Evolutionary conservation across 2,329 filamentous ascomycete genomes (phyloP), one percentile per base, ranked within the genome.

Genomic region (Aspergillus vadensis): DNA sequence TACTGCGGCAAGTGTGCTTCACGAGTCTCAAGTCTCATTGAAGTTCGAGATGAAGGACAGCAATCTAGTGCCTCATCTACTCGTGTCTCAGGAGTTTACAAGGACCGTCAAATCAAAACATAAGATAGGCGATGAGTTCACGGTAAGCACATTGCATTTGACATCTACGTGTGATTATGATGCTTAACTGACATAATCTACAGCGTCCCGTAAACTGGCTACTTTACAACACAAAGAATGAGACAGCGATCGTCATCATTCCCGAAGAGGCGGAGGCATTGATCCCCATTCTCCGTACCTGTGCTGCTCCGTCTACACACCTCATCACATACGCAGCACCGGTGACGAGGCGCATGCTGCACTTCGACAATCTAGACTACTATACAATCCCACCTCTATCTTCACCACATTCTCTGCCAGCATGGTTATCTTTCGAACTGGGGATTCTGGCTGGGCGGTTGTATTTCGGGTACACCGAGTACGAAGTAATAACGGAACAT

Each of bases 191-290:
- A 36, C 30, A 36, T 12, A 0, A 44, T 4, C n/a, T 2, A 19
- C 19, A 67, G 60, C 65, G 63, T 3, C 51, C 62, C 0, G 83
- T 88, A 0, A 83, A 86, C 25, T 91, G 86, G 86, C 68, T 91
- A 2, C 70, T 90, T 0, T 88, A 83, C 81, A 84, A 81, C 60
- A 65, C 65, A 0, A n/a, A 65, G 0, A 74, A 75, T 0, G 67
- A 83, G 7, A 81, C 77, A 0, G 87, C 82, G 0, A 63, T 91
- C 0, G 70, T 90, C 2, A 67, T 90, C 1, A 85, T 84, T 27
- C 84, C 86, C 0, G 87, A 90, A 64, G 88, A 91, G 69, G 86
- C 82, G 0, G 85, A 90, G 58, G 49, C 67, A 0, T 63, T 89
- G 0, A 77, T 90, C 3, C 78, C 79, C 0, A 62, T 78, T 0